These are phyloP conservation scores for Ophiosphaerella herpotricha DNA, from an alignment of 2,329 filamentous ascomycete species.

Conservation along the genomic window DNA sequence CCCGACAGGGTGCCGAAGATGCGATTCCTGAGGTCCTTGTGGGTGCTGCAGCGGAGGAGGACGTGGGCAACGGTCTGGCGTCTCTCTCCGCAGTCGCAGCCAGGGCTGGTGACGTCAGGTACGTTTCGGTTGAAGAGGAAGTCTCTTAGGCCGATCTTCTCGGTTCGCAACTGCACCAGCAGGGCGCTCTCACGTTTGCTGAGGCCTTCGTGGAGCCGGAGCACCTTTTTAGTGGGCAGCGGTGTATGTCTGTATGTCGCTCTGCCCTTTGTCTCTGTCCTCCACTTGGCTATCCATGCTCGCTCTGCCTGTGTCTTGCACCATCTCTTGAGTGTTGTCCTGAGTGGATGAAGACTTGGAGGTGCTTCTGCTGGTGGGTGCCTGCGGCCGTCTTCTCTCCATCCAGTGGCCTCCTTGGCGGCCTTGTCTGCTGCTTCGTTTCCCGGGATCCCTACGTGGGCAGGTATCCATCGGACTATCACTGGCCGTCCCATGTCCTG, in stretches of 20 bases:
- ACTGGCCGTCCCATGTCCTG: conserved; percentile 11
- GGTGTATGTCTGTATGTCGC: conserved; percentile 13
- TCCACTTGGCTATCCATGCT: conserved; percentile 8
- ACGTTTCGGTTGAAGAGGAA: conserved; percentile 19
- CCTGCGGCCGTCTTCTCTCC: conserved; percentile 14
- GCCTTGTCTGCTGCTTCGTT: conserved; percentile 8
- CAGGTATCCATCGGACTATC: conserved; percentile 8
- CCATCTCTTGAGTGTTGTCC: conserved; percentile 9
- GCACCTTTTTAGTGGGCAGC: conserved; percentile 10
- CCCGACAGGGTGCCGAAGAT: conserved; percentile 15
- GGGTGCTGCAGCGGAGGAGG: conserved; percentile 13
- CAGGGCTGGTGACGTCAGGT: conserved; percentile 10
- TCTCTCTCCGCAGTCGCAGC: conserved; percentile 17
- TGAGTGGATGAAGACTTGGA: neutral
- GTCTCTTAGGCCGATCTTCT: conserved; percentile 21
- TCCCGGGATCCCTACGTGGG: conserved; percentile 7
- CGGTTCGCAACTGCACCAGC: conserved; percentile 8
- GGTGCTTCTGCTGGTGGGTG: too few relatives aligned
- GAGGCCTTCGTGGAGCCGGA: conserved; percentile 11
- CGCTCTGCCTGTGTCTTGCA: conserved; percentile 8
- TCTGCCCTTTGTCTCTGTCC: conserved; percentile 9
- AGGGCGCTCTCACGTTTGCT: conserved; percentile 3
- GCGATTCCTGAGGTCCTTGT: conserved; percentile 17
- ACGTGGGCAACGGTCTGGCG: conserved; percentile 20
- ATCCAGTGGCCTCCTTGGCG: conserved; percentile 16